phyloP scores from a whole-genome alignment of 345 rosid species.

The Cochlearia excelsa region DNA sequence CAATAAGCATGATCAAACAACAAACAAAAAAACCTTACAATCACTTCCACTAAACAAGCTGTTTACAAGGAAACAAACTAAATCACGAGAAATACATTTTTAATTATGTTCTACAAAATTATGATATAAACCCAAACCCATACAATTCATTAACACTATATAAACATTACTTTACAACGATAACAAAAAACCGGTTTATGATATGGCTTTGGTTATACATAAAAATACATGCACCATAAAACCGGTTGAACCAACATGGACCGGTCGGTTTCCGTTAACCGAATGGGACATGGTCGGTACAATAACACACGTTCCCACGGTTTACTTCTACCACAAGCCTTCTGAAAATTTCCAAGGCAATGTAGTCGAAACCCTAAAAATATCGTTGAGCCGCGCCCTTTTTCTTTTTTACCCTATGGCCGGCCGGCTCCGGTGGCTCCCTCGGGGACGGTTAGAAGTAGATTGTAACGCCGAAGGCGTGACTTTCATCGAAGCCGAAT shows the following conservation, averaged over 20 bases:
- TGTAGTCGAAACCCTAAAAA: slow-evolving; percentile 36
- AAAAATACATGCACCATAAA: slow-evolving; percentile 29
- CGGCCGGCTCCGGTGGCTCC: slow-evolving; percentile 54
- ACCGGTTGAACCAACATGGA: slow-evolving; percentile 47
- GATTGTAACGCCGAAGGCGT: slow-evolving; percentile 50
- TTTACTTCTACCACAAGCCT: slow-evolving; percentile 51
- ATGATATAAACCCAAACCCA: neutral
- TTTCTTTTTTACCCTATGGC: slow-evolving; percentile 58
- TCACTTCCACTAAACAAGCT: slow-evolving; percentile 29
- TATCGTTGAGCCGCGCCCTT: slow-evolving; percentile 41
- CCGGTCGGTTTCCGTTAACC: slow-evolving; percentile 40
- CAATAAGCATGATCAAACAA: slow-evolving; percentile 30
- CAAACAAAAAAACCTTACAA: slow-evolving; percentile 13
- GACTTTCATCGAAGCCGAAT: slow-evolving; percentile 43
- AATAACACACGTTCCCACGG: slow-evolving; percentile 57
- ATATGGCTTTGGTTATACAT: slow-evolving; percentile 19
- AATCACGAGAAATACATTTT: slow-evolving; percentile 31
- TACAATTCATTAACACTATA: neutral
- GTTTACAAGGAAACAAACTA: slow-evolving; percentile 33
- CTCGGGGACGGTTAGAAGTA: slow-evolving; percentile 45
- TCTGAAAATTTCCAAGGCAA: slow-evolving; percentile 29
- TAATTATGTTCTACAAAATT: slow-evolving; percentile 2
- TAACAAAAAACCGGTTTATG: neutral
- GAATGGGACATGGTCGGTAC: slow-evolving; percentile 58
- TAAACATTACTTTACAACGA: slow-evolving; percentile 5